phyloP scores from a whole-genome alignment of 495 filamentous ascomycete genomes.

The Aspergillus indologenus region DNA sequence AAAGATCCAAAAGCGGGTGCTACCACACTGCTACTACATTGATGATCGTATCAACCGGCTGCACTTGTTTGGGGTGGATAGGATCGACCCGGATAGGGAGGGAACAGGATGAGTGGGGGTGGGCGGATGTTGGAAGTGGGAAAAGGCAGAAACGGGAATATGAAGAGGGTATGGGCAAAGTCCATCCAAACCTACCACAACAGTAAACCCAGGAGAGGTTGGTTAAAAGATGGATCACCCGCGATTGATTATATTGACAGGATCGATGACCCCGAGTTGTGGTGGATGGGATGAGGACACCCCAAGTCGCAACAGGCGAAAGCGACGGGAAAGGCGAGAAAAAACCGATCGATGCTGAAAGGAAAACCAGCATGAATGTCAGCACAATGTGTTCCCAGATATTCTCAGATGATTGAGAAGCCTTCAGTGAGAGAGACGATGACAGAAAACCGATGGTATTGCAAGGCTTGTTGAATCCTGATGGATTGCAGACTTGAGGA shows the following conservation, averaged over 20 bases:
- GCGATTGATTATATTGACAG: conserved; percentile 31
- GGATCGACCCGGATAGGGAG: conserved; percentile 22
- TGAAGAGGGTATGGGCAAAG: conserved; percentile 24
- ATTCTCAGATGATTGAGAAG: conserved; percentile 21
- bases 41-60: conserved; percentile 41
- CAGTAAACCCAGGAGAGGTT: conserved; percentile 26
- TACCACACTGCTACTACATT: conserved; percentile 36
- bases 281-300: conserved; percentile 35
- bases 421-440: conserved; percentile 10
- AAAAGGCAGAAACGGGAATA: conserved; percentile 27
- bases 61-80: conserved; percentile 29
- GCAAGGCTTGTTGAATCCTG: conserved; percentile 33
- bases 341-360: conserved; percentile 28
- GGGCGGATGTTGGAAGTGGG: conserved; percentile 25
- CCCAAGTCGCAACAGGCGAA: conserved; percentile 43
- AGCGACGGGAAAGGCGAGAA: conserved; percentile 37
- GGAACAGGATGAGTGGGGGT: conserved; percentile 19
- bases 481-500: conserved; percentile 29
- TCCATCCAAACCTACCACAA: conserved; percentile 47
- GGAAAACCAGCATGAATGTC: conserved; percentile 21
- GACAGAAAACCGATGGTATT: conserved; percentile 22
- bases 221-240: conserved; percentile 38
- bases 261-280: conserved; percentile 29
- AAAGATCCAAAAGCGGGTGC: conserved; percentile 24
- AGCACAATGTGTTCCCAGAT: conserved; percentile 27